phyloP scores from a whole-genome alignment of 2,329 filamentous ascomycete genomes.

The Apiospora kogelbergensis region DNA sequence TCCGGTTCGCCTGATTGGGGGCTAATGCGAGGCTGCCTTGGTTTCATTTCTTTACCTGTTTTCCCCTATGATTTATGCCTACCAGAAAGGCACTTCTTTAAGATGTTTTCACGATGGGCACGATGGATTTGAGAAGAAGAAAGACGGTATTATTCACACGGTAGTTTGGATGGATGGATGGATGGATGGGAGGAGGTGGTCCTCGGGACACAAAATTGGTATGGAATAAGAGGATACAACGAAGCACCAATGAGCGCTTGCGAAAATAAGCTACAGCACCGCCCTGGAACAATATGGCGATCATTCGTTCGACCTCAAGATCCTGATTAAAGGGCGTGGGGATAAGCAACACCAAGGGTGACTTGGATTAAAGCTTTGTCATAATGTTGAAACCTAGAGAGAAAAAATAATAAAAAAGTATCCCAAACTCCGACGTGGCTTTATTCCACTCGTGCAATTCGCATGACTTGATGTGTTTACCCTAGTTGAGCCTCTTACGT shows the following conservation, averaged over 20 bases:
- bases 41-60: not conserved
- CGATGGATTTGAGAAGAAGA: conserved; percentile 18
- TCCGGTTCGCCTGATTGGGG: not conserved
- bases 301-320: not conserved
- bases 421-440: not conserved
- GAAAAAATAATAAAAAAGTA: conserved; percentile 7
- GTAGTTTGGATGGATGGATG: not conserved
- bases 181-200: not conserved
- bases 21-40: conserved; percentile 3
- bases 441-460: not conserved
- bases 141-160: not conserved
- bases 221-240: conserved; percentile 1
- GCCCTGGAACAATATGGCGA: not conserved
- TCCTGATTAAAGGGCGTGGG: not conserved
- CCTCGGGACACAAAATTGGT: not conserved
- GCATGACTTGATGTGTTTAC: not conserved
- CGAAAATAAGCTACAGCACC: not conserved
- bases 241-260: not conserved
- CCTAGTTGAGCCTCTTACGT: not conserved
- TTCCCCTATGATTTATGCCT: conserved; percentile 15
- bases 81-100: conserved; percentile 18
- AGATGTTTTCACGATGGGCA: conserved; percentile 25
- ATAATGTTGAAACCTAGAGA: not conserved
- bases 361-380: not conserved
- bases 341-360: not conserved